Percentiles rank a stretch among this genome's conserved stretches.
Evolutionary conservation across 306 rosid species (phyloP).

Genomic region (Pterocarpus macrocarpus): DNA sequence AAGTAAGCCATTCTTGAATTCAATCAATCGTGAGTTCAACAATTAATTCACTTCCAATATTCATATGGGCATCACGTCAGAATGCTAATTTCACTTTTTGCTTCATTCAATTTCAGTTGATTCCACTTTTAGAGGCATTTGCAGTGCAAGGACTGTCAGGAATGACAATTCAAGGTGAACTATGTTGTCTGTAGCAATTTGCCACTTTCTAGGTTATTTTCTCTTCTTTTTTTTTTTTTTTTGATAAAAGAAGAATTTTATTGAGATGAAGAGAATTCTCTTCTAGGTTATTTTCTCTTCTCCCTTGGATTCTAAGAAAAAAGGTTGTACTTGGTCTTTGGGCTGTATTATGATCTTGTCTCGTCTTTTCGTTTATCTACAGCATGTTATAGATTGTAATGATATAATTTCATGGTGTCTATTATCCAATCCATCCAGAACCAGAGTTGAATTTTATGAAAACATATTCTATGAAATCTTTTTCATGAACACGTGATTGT

Average conservation of each 20-base stretch:
- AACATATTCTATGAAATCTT: not conserved
- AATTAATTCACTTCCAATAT: slow-evolving; percentile 33
- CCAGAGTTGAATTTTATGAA: slow-evolving; percentile 22
- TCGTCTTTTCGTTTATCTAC: slow-evolving; percentile 36
- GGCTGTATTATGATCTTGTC: not conserved
- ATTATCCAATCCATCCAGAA: not conserved
- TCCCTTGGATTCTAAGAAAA: not conserved
- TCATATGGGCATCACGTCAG: slow-evolving; percentile 7
- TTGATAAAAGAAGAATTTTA: no score
- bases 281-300: not conserved
- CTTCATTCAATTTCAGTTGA: slow-evolving; percentile 64
- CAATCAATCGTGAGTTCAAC: not conserved
- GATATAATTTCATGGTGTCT: not conserved
- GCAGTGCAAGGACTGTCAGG: slow-evolving; percentile 95
- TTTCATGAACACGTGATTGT: not conserved
- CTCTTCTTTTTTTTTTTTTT: not conserved
- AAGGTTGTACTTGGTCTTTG: slow-evolving; percentile 7
- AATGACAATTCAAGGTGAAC: slow-evolving; percentile 96
- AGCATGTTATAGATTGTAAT: not conserved
- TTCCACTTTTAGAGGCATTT: slow-evolving; percentile 97
- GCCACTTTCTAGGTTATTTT: not conserved
- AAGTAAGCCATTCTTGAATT: slow-evolving; percentile 66
- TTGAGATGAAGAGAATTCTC: no score
- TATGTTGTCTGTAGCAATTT: not conserved
- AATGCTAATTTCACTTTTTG: slow-evolving; percentile 39